Percentiles rank a stretch among this genome's conserved stretches.
phyloP scores from a whole-genome alignment of 768 basidiomycete genomes.

The Mycena crocata region DNA sequence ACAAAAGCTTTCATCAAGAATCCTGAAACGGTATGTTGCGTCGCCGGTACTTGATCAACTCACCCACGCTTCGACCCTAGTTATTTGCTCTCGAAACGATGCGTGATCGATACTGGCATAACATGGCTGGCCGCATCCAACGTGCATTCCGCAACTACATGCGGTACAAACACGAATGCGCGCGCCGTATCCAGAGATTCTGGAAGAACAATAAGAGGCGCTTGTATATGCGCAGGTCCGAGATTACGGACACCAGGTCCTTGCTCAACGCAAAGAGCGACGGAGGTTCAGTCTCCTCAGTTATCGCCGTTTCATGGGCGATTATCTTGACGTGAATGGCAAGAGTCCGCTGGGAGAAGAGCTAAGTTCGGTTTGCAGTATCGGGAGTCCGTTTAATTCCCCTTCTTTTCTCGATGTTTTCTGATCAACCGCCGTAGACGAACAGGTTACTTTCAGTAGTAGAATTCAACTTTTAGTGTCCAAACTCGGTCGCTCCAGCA shows the following conservation, averaged over 20 bases:
- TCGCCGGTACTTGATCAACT: background rate
- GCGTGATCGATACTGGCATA: slow-evolving; percentile 99
- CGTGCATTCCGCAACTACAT: slow-evolving; percentile 96
- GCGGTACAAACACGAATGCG: slow-evolving; percentile 95
- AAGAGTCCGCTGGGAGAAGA: slow-evolving; percentile 82
- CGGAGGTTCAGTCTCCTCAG: slow-evolving; percentile 93
- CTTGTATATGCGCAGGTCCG: slow-evolving; percentile 90
- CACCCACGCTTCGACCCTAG: slow-evolving; percentile 53
- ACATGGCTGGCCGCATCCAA: slow-evolving; percentile 98
- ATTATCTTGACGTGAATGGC: slow-evolving; percentile 93
- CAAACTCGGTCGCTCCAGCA: slow-evolving; percentile 88
- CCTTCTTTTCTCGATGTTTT: background rate
- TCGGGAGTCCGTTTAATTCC: slow-evolving; percentile 68
- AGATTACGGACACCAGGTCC: slow-evolving; percentile 94
- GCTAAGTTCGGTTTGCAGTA: slow-evolving; percentile 75
- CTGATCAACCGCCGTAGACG: slow-evolving; percentile 55
- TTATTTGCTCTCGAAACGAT: slow-evolving; percentile 98
- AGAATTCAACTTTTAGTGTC: slow-evolving; percentile 86
- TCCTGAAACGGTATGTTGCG: slow-evolving; percentile 86
- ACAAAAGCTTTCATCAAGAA: slow-evolving; percentile 99
- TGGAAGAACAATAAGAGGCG: slow-evolving; percentile 99
- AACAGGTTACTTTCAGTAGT: slow-evolving; percentile 87
- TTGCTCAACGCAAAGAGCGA: slow-evolving; percentile 93
- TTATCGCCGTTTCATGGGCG: slow-evolving; percentile 94
- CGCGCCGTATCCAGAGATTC: slow-evolving; percentile 94